Conservation (phyloP, 1,139 yeast species). For the Candida smagusa region DNA sequence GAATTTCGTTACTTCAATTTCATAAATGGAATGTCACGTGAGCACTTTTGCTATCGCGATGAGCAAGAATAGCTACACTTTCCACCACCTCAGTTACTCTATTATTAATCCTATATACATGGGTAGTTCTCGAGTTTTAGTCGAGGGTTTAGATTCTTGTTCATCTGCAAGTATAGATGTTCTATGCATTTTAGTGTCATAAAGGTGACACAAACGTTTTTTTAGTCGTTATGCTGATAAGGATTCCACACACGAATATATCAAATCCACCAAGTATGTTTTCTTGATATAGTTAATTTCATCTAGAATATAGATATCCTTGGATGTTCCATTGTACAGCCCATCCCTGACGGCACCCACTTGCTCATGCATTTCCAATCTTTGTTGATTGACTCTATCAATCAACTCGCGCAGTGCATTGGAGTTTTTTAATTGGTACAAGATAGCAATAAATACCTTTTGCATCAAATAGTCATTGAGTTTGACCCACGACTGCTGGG, state of each 20-base stretch:
- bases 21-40: too few relatives aligned
- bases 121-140: neutral
- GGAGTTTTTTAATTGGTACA: constrained; percentile 11
- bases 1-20: neutral
- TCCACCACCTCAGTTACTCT: too few relatives aligned
- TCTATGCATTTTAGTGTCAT: too few relatives aligned
- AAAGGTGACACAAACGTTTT: too few relatives aligned
- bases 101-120: neutral
- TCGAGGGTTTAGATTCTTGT: too few relatives aligned
- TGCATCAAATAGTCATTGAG: constrained; percentile 18
- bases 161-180: too few relatives aligned
- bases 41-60: neutral
- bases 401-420: constrained; percentile 9
- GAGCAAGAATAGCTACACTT: too few relatives aligned
- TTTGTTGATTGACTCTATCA: constrained; percentile 9
- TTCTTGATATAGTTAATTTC: constrained; percentile 24
- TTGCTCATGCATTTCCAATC: neutral
- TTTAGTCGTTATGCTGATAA: too few relatives aligned
- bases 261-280: constrained; percentile 20
- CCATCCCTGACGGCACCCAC: constrained; percentile 8
- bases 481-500: constrained; percentile 19
- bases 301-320: constrained; percentile 12
- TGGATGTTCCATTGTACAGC: constrained; percentile 2
- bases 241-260: constrained; percentile 5
- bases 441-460: constrained; percentile 14